A percentile compares a stretch with the other conserved stretches of the same genome.
Conservation (phyloP, 352 stramenopile species). For the Globisporangium paroecandrum region DNA sequence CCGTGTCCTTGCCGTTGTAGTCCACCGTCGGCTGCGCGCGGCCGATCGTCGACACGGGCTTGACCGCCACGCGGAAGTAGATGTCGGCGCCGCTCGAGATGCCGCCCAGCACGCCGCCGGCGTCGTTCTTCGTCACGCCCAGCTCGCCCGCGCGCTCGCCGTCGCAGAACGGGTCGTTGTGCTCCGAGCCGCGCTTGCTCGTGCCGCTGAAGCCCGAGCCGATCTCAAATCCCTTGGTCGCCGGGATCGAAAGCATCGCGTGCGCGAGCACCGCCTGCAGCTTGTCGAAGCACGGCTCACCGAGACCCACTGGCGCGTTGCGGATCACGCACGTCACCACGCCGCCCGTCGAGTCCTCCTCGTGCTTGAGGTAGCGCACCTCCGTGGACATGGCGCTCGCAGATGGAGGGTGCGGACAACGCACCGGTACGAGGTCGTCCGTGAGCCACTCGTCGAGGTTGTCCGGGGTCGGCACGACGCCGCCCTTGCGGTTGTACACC, state of each 20-base stretch:
- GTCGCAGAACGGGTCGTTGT: slow-evolving; percentile 98
- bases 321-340: slow-evolving; percentile 96
- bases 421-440: slow-evolving; percentile 88
- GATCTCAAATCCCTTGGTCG: slow-evolving; percentile 99
- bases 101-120: slow-evolving; percentile 95
- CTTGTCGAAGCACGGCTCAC: slow-evolving; percentile 99
- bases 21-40: slow-evolving; percentile 93
- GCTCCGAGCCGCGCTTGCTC: slow-evolving; percentile 94
- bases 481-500: slow-evolving; percentile 84
- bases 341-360: slow-evolving; percentile 90
- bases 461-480: slow-evolving; percentile 45
- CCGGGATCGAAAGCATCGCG: slow-evolving; percentile 98
- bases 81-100: slow-evolving; percentile 99
- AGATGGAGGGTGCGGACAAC: slow-evolving; percentile 92
- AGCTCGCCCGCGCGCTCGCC: slow-evolving; percentile 50
- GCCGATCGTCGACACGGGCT: slow-evolving; percentile 98
- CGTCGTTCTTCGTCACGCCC: slow-evolving; percentile 83
- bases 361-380: slow-evolving; percentile 91
- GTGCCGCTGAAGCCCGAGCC: slow-evolving; percentile 94
- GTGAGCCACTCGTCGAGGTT: slow-evolving; percentile 68
- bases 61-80: slow-evolving; percentile 98
- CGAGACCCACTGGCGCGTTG: slow-evolving; percentile 95
- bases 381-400: slow-evolving; percentile 94
- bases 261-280: slow-evolving; percentile 98
- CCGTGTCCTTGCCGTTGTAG: slow-evolving; percentile 93